phyloP scores from a whole-genome alignment of 2,329 filamentous ascomycete genomes.

The Arthrinium phaeospermum region DNA sequence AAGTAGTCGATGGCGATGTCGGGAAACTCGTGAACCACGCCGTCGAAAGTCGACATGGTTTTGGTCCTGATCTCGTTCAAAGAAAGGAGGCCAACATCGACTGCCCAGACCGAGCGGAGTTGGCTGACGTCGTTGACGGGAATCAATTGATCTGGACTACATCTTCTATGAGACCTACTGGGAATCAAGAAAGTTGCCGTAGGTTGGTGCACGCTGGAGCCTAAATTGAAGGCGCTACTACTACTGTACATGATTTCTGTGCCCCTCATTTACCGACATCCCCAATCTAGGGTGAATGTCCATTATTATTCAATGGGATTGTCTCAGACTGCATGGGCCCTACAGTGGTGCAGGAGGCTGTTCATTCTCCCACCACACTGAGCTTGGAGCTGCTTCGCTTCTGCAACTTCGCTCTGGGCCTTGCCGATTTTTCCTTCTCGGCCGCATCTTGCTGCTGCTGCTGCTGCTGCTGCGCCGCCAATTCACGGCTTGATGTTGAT shows the following conservation, averaged over 20 bases:
- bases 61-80: no score
- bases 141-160: no score
- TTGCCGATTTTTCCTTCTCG: not conserved
- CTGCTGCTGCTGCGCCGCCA: not conserved
- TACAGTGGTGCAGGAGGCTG: not conserved
- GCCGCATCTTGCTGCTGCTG: not conserved
- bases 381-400: slow-evolving; percentile 21
- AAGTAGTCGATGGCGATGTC: slow-evolving; percentile 87
- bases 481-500: not conserved
- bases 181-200: no score
- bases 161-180: no score
- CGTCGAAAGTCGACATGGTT: slow-evolving; percentile 80
- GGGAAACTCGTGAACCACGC: slow-evolving; percentile 77
- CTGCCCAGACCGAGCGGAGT: no score
- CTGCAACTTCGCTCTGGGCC: slow-evolving; percentile 5
- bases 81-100: not conserved
- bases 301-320: not conserved
- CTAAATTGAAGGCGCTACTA: no score
- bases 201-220: no score
- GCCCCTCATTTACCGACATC: no score
- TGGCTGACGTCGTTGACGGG: no score
- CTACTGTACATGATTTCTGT: no score
- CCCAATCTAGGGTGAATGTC: no score
- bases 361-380: slow-evolving; percentile 20
- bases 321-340: not conserved